phyloP scores from a whole-genome alignment of 768 basidiomycete species.

The Mycena alexandri region DNA sequence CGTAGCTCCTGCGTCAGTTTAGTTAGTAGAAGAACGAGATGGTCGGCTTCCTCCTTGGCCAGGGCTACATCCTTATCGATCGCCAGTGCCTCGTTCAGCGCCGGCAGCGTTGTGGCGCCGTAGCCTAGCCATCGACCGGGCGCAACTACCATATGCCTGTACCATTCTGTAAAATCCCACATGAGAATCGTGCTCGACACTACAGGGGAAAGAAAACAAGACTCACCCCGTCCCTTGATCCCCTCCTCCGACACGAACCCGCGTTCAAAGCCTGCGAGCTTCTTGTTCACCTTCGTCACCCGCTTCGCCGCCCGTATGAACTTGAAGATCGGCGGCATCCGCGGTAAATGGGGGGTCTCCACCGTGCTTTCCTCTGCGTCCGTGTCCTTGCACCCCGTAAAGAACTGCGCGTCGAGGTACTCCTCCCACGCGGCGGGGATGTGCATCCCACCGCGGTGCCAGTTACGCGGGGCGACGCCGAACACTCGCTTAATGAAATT shows the following conservation, averaged over 20 bases:
- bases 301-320: conserved; percentile 72
- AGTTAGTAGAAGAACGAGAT: conserved; percentile 65
- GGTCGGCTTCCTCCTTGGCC: conserved; percentile 69
- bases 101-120: conserved; percentile 88
- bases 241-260: conserved; percentile 87
- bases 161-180: conserved; percentile 69
- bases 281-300: conserved; percentile 73
- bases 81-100: conserved; percentile 81
- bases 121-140: conserved; percentile 92
- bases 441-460: conserved; percentile 35
- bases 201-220: not conserved
- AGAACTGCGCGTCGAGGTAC: conserved; percentile 43
- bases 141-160: conserved; percentile 84
- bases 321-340: conserved; percentile 50
- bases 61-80: conserved; percentile 73
- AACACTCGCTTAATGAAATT: conserved; percentile 55
- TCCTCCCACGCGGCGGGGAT: conserved; percentile 49
- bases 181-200: not conserved
- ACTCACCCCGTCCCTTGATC: conserved; percentile 67
- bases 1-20: conserved; percentile 56
- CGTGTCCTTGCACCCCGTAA: conserved; percentile 1
- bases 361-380: not conserved
- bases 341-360: conserved; percentile 28
- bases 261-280: conserved; percentile 76
- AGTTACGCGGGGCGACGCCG: conserved; percentile 50